Base-by-base conservation (phyloP, 2,329 filamentous ascomycete species). In the Pseudogymnoascus destructans region DNA sequence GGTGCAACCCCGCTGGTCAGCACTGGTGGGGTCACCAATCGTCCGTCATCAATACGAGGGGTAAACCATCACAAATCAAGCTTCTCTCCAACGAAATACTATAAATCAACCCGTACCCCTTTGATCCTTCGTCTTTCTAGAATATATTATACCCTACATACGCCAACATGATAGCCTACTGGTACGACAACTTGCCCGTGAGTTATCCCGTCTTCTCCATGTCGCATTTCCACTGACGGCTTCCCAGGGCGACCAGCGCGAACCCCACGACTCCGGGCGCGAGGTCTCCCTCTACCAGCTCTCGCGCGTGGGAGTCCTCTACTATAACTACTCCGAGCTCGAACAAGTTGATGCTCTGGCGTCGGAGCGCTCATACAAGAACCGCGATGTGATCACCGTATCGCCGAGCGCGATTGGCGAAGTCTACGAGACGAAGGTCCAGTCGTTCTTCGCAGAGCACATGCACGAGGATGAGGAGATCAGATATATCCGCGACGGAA, bases 381-480 rank as follows among this genome's bases (percentile, higher is more conserved):
- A 97, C 77, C 87, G 92, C 59, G 93, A 98, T 75, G 85, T 95
- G 73, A 87, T 97, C 70, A 87, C 81, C 61, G 88, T 98, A 19
- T 95, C 89, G 6, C 92, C 91, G 0, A 77, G 84, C 63, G 86
- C 83, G 63, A 89, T 97, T 85, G 90, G 89, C 59, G 86, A 81
- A 36, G 74, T 83, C 46, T 98, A 97, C 75, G 92, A 98, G 73
- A 81, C 87, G 63, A 97, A 97, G 73, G 89, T 98, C 62, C 91
- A 89, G 75, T 82, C 74, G 64, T 98, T 98, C 76, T 98, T 97
- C 75, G 72, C 87, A 66, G 93, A 98, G 77, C 93, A 98, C 71
- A 72, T 98, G 66, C 93, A 98, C 70, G 93, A 98, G 75, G 93
- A 98, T 66, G 93, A 98, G 75, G 93, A 98, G 78, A 98, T 98